Percentiles rank a stretch among this genome's conserved stretches.
Evolutionary conservation across 1,284 basidiomycete species (phyloP).

Genomic region (Fistulinella cinereoalba): DNA sequence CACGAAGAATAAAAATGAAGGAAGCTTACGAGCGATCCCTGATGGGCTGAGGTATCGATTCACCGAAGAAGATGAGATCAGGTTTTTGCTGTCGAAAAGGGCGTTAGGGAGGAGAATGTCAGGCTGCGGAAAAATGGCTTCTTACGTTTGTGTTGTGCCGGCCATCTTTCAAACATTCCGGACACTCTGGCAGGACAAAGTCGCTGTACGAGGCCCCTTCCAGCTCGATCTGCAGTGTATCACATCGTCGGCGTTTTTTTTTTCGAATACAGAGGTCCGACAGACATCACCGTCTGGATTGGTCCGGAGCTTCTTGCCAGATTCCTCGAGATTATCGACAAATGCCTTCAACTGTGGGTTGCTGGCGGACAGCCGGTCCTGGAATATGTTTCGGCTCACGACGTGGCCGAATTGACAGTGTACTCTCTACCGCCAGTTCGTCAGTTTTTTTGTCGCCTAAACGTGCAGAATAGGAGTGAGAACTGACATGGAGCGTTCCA

Average conservation of each 20-base stretch:
- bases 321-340: slow-evolving; percentile 62
- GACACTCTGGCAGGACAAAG: slow-evolving; percentile 79
- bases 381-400: slow-evolving; percentile 68
- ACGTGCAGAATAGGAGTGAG: neutral
- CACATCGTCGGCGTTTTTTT: neutral
- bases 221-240: slow-evolving; percentile 62
- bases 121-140: neutral
- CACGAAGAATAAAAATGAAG: neutral
- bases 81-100: slow-evolving; percentile 64
- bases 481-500: slow-evolving; percentile 77
- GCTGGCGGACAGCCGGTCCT: slow-evolving; percentile 63
- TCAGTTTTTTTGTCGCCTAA: neutral
- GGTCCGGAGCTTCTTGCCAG: slow-evolving; percentile 65
- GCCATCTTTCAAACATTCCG: slow-evolving; percentile 55
- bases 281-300: slow-evolving; percentile 91
- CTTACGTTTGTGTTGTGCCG: slow-evolving; percentile 53
- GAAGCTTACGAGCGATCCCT: slow-evolving; percentile 69
- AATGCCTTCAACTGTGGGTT: slow-evolving; percentile 83
- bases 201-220: slow-evolving; percentile 72
- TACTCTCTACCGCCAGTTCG: slow-evolving; percentile 51
- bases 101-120: neutral
- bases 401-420: slow-evolving; percentile 71
- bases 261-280: neutral
- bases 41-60: slow-evolving; percentile 65
- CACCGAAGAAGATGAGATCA: slow-evolving; percentile 86